These are phyloP conservation scores for Tephrocybe sp. DNA, from an alignment of 768 basidiomycete genomes.

Conservation along the genomic window DNA sequence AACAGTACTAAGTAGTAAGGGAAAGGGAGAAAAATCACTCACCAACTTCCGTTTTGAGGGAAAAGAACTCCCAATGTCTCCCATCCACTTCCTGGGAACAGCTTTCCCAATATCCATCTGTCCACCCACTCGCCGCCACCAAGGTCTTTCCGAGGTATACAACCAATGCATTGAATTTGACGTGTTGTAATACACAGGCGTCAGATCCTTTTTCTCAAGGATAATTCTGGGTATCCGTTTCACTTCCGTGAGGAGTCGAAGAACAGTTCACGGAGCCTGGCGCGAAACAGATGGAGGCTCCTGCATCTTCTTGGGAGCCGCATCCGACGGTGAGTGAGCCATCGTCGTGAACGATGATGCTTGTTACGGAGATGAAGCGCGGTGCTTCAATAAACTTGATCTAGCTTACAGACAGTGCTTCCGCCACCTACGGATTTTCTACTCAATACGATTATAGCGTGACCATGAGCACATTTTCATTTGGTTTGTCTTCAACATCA, in stretches of 20 bases:
- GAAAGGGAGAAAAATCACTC: conserved; percentile 62
- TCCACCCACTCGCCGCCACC: conserved; percentile 35
- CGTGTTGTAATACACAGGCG: conserved; percentile 30
- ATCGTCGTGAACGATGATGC: too few relatives aligned
- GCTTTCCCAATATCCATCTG: too few relatives aligned
- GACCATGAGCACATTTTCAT: too few relatives aligned
- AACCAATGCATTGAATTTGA: conserved; percentile 28
- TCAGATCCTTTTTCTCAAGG: conserved; percentile 2
- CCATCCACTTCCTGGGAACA: too few relatives aligned
- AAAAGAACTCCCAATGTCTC: too few relatives aligned
- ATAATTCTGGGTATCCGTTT: conserved; percentile 13
- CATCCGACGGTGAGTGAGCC: conserved; percentile 5
- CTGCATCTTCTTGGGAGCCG: conserved; percentile 6
- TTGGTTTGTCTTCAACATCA: too few relatives aligned
- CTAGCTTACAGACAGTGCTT: too few relatives aligned
- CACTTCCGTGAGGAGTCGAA: conserved; percentile 22
- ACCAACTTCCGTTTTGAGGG: conserved; percentile 36
- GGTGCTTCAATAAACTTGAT: too few relatives aligned
- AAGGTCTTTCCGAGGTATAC: conserved; percentile 36
- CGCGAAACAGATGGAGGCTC: conserved; percentile 22
- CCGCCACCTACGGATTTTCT: too few relatives aligned
- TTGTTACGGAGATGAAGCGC: too few relatives aligned
- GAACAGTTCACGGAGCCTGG: conserved; percentile 33
- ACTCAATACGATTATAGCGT: too few relatives aligned
- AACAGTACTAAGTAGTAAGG: conserved; percentile 65